Conservation (phyloP, 176 grass and related monocot species). For the Poa pratensis region DNA sequence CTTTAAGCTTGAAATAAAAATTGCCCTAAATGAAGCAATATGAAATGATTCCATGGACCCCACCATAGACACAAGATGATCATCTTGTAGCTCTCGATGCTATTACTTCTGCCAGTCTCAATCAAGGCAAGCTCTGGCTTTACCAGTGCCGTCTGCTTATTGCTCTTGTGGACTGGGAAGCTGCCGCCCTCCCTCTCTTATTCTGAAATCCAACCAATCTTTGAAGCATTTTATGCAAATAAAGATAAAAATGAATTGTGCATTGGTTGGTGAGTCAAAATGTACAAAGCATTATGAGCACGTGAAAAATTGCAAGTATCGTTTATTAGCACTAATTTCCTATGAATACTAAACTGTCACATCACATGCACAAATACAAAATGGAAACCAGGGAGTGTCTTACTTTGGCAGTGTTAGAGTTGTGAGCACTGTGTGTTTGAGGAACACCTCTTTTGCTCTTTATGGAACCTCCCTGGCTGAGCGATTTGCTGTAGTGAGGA, state of each 20-base stretch:
- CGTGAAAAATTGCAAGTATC: background rate
- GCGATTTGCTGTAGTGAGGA: background rate
- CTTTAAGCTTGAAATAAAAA: constrained; percentile 12
- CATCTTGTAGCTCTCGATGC: constrained; percentile 5
- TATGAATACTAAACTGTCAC: background rate
- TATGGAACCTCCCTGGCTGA: background rate
- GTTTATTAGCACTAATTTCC: too few relatives aligned
- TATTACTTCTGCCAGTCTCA: background rate
- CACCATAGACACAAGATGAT: background rate
- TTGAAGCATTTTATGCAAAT: background rate
- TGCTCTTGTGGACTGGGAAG: background rate
- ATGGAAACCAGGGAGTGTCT: background rate
- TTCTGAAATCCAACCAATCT: constrained; percentile 11
- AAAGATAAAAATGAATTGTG: background rate
- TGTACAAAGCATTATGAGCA: background rate
- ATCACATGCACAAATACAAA: constrained; percentile 22
- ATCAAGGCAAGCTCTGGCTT: background rate
- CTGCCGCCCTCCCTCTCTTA: background rate
- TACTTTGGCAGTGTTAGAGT: constrained; percentile 12
- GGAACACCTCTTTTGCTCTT: constrained; percentile 16
- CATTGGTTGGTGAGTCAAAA: background rate
- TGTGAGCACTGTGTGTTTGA: constrained; percentile 25
- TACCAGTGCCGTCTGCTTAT: background rate
- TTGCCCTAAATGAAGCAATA: background rate
- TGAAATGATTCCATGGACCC: background rate